Base-by-base conservation (phyloP, 805 yeast species). In the Barnettozyma sp. region DNA sequence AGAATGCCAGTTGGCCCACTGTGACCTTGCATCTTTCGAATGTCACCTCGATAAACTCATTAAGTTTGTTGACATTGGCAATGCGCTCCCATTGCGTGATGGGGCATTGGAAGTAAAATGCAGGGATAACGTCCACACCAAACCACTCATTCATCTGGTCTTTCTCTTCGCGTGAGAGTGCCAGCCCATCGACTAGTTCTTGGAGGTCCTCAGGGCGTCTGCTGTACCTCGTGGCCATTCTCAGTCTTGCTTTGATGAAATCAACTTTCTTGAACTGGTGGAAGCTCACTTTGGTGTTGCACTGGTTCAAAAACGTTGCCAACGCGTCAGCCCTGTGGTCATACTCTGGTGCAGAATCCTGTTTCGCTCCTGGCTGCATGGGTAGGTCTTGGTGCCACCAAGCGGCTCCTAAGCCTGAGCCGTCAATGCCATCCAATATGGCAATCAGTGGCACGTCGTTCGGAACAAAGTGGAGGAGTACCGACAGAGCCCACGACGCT, bases 1-100 rank as follows among this genome's bases (percentile, higher is more conserved):
- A 14, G 11, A 37, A 37, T 5, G 29, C 27, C 5, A 34, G 34
- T 9, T 25, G 20, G 13, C 34, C 34, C 9, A 37, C 34, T n/a
- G 34, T 24, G 10, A 20, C 18, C 11, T 33, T 30, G 12, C 36
- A 33, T 24, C 36, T 37, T 19, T 37, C 40, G 2, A 11, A 16
- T 2, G 26, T 17, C 16, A 29, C 6, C 13, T 37, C 36, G 12
- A 32, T 32, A n/a, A 37, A 37, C 21, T 37, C 40, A 22, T 37
- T 28, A 24, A 37, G 19, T 9, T 29, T 29, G 24, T 37, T 37
- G 14, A 33, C 23, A 12, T 20, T 11, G 3, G 40, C 24, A 16
- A 37, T 33, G 5, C 13, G 14, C 27, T 37, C 40, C 26, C 34
- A 37, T 9, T 29, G 14, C 12, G 29, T 24, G 5, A 33, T n/a